Conservation (phyloP, 208 protist species). For the Acanthamoeba healyi region DNA sequence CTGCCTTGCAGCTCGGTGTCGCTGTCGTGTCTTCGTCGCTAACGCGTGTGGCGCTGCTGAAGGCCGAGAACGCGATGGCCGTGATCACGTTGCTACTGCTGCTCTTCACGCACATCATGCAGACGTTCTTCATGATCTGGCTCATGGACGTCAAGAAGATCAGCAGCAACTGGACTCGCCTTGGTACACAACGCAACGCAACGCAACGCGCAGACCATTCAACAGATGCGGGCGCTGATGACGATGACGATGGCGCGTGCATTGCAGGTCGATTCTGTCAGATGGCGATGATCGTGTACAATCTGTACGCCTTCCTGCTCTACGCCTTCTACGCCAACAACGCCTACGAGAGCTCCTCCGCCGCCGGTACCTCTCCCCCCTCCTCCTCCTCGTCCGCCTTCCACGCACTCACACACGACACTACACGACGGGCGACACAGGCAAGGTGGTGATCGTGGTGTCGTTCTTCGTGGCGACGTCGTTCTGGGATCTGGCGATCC, state of each 20-base stretch:
- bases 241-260: too few species aligned
- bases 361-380: not conserved
- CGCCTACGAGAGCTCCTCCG: slow-evolving; percentile 50
- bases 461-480: slow-evolving; percentile 61
- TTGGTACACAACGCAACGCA: not conserved
- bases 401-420: too few species aligned
- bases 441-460: slow-evolving; percentile 50
- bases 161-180: not conserved
- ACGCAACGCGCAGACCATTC: not conserved
- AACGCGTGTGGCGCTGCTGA: not conserved
- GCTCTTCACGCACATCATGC: slow-evolving; percentile 58
- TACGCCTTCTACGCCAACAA: slow-evolving; percentile 63
- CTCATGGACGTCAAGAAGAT: slow-evolving; percentile 63
- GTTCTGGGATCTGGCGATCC: slow-evolving; percentile 53
- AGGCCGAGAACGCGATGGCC: slow-evolving; percentile 53
- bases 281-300: slow-evolving; percentile 60
- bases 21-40: too few species aligned
- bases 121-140: slow-evolving; percentile 63
- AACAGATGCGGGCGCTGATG: too few species aligned
- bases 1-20: not conserved
- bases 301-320: slow-evolving; percentile 47
- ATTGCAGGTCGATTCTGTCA: slow-evolving; percentile 34
- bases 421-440: not conserved
- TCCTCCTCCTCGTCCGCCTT: not conserved
- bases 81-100: slow-evolving; percentile 25